These are phyloP conservation scores for Sungouiella blattae DNA, from an alignment of 805 yeast genomes.

Conservation along the genomic window DNA sequence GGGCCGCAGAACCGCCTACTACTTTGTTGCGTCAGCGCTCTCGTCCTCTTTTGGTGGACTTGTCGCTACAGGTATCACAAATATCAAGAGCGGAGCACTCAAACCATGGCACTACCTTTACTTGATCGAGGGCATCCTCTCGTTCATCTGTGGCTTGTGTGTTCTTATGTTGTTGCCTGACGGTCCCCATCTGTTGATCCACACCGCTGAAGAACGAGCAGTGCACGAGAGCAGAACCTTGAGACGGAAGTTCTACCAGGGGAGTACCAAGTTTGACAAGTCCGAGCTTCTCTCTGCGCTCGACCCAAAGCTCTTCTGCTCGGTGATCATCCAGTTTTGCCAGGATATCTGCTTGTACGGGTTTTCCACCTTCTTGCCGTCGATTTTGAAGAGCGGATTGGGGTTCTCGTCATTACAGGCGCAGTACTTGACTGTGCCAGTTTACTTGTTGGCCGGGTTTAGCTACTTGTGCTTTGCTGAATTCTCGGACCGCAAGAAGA, in stretches of 20 bases:
- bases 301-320: conserved; percentile 34
- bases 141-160: not conserved
- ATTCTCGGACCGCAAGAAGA: conserved; percentile 20
- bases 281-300: conserved; percentile 30
- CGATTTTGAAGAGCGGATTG: conserved; percentile 29
- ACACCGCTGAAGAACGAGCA: conserved; percentile 33
- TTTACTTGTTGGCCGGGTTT: conserved; percentile 23
- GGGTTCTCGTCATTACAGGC: conserved; percentile 17
- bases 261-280: conserved; percentile 27
- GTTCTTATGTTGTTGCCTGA: conserved; percentile 36
- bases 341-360: conserved; percentile 42
- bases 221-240: conserved; percentile 31
- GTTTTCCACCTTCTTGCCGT: conserved; percentile 38
- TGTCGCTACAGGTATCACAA: conserved; percentile 1
- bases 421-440: conserved; percentile 3
- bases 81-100: conserved; percentile 1
- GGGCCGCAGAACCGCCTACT: conserved; percentile 1
- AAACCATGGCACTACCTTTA: conserved; percentile 1
- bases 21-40: conserved; percentile 1
- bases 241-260: conserved; percentile 33
- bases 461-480: conserved; percentile 21
- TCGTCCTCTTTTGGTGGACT: conserved; percentile 3
- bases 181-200: conserved; percentile 37
- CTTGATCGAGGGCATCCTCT: conserved; percentile 2
- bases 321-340: conserved; percentile 43